Percentiles rank a stretch among this genome's conserved stretches.
phyloP scores from a whole-genome alignment of 345 rosid genomes.

The Melaleuca alternifolia region DNA sequence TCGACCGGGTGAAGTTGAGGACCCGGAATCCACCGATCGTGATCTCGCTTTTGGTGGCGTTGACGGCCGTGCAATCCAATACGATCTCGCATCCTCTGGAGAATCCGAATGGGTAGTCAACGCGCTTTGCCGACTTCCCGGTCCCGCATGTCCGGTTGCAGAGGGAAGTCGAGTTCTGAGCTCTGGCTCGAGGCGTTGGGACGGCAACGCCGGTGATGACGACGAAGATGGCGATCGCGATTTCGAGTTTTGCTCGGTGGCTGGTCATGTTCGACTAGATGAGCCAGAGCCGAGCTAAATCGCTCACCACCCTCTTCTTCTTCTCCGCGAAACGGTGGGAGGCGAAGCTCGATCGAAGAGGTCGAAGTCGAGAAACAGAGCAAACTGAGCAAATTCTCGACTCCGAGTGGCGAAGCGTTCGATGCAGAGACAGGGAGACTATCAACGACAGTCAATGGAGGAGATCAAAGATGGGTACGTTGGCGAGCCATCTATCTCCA shows the following conservation, averaged over 20 bases:
- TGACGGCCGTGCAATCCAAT: conserved; percentile 17
- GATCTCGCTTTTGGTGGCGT: background rate
- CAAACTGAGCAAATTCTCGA: background rate
- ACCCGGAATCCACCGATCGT: conserved; percentile 40
- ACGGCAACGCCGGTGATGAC: background rate
- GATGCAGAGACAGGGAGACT: background rate
- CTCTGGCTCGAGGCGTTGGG: background rate
- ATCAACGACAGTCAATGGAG: background rate
- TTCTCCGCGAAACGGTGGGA: too few relatives aligned
- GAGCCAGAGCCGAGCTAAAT: background rate
- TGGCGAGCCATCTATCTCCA: conserved; percentile 28
- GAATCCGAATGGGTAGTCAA: conserved; percentile 79
- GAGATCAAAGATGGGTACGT: conserved; percentile 9
- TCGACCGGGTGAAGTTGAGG: conserved; percentile 34
- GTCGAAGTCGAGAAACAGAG: background rate
- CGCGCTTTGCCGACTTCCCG: background rate
- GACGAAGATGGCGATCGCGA: background rate
- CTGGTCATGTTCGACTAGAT: background rate
- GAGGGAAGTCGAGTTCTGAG: background rate
- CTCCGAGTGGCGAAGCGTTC: background rate
- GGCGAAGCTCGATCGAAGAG: background rate
- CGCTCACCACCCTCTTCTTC: background rate
- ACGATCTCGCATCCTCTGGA: conserved; percentile 32
- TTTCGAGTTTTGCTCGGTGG: background rate
- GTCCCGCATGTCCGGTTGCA: conserved; percentile 31